A percentile compares a stretch with the other conserved stretches of the same genome.
These are phyloP conservation scores for Triticum timopheevii DNA, from an alignment of 176 grass and related monocot genomes.

Conservation along the genomic window DNA sequence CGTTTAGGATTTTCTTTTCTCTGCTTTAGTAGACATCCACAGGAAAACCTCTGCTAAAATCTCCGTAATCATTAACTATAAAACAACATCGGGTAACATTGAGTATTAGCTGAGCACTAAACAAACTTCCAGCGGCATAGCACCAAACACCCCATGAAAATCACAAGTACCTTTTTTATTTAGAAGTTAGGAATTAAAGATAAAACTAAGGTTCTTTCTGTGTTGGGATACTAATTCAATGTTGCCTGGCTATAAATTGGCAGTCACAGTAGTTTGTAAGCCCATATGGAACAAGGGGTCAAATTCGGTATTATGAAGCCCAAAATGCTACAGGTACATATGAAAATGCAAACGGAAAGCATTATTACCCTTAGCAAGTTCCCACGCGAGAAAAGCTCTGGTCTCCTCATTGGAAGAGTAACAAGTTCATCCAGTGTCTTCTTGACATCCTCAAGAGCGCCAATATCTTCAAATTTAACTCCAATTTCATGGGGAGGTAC, in stretches of 20 bases:
- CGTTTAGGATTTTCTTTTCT: background rate
- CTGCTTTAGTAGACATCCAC: background rate
- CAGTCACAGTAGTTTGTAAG: background rate
- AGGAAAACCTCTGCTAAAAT: conserved; percentile 6
- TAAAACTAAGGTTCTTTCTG: conserved; percentile 7
- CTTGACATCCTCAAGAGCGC: conserved; percentile 94
- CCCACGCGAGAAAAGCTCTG: conserved; percentile 89
- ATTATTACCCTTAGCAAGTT: conserved; percentile 85
- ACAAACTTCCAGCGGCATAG: background rate
- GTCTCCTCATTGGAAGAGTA: conserved; percentile 92
- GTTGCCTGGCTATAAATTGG: background rate
- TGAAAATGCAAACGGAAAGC: conserved; percentile 27
- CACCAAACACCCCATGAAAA: conserved; percentile 2
- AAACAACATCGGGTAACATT: conserved; percentile 2
- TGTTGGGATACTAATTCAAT: conserved; percentile 9
- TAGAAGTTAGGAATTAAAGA: background rate
- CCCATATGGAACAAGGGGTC: background rate
- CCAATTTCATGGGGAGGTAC: conserved; percentile 89
- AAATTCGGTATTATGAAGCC: background rate
- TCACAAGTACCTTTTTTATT: background rate
- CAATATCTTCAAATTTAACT: conserved; percentile 94
- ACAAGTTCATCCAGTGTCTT: conserved; percentile 93
- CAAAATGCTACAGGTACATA: background rate
- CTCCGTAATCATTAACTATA: background rate
- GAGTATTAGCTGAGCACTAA: background rate